phyloP scores from a whole-genome alignment of 176 grass and related monocot species.

The Triticum turgidum region DNA sequence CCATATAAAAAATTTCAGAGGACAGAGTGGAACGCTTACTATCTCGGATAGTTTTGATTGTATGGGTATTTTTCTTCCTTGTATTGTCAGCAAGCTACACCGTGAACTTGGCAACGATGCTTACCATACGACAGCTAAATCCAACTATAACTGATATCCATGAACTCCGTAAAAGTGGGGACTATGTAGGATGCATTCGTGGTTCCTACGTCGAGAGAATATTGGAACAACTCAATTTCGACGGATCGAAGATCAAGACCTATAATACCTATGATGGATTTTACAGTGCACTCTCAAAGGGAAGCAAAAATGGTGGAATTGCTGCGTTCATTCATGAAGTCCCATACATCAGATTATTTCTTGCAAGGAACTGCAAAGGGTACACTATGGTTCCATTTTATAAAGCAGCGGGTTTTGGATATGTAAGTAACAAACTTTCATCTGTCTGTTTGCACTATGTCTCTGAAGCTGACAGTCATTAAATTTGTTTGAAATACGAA shows the following conservation, averaged over 20 bases:
- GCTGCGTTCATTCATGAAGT: conserved; percentile 42
- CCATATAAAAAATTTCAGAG: neutral
- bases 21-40: conserved; percentile 41
- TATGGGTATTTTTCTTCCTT: conserved; percentile 42
- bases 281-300: conserved; percentile 44
- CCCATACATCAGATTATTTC: conserved; percentile 54
- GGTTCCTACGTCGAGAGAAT: conserved; percentile 38
- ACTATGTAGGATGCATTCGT: conserved; percentile 37
- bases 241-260: conserved; percentile 36
- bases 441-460: neutral
- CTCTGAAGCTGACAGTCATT: neutral
- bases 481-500: neutral
- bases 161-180: conserved; percentile 38
- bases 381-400: conserved; percentile 67
- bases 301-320: conserved; percentile 58
- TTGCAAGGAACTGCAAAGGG: conserved; percentile 41
- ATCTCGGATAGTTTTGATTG: conserved; percentile 31
- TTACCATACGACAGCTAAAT: conserved; percentile 50
- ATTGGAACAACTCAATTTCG: conserved; percentile 35
- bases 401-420: conserved; percentile 52
- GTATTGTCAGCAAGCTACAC: conserved; percentile 61
- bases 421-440: conserved; percentile 38
- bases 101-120: conserved; percentile 49
- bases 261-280: conserved; percentile 29
- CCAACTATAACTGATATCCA: conserved; percentile 42